Evolutionary conservation across 164 flowering plant genomes (phyloP).

Genomic region (Aristolochia contorta): DNA sequence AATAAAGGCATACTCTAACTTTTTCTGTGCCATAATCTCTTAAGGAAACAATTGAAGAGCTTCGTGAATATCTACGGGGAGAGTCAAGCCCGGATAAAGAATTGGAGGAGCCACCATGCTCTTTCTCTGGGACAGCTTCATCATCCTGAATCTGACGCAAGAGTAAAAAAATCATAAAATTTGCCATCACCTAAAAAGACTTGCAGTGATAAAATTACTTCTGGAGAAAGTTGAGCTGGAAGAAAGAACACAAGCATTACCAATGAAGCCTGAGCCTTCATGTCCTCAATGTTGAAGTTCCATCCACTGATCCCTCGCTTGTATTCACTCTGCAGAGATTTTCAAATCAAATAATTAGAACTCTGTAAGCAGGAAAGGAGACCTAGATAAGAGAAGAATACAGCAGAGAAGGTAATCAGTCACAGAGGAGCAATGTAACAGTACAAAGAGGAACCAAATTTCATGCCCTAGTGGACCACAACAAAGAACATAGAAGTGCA

Average conservation of each 20-base stretch:
- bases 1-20: slow-evolving; percentile 16
- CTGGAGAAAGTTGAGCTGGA: not conserved
- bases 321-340: slow-evolving; percentile 63
- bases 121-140: slow-evolving; percentile 34
- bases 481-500: no score
- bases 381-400: no score
- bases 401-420: no score
- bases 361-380: no score
- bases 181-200: no score
- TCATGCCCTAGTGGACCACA: no score
- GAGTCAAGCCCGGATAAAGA: slow-evolving; percentile 22
- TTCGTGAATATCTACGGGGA: slow-evolving; percentile 19
- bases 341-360: not conserved
- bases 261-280: slow-evolving; percentile 89
- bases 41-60: slow-evolving; percentile 4
- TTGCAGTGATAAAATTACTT: no score
- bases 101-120: slow-evolving; percentile 30
- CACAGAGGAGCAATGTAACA: not conserved
- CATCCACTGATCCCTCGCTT: slow-evolving; percentile 94
- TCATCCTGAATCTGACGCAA: slow-evolving; percentile 69
- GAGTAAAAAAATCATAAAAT: not conserved
- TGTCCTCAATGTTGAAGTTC: slow-evolving; percentile 87
- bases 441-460: not conserved
- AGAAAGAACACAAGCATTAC: slow-evolving; percentile 23
- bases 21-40: slow-evolving; percentile 23